Evolutionary conservation across 148 eudicot genomes (phyloP).

Genomic region (Beta vulgaris): DNA sequence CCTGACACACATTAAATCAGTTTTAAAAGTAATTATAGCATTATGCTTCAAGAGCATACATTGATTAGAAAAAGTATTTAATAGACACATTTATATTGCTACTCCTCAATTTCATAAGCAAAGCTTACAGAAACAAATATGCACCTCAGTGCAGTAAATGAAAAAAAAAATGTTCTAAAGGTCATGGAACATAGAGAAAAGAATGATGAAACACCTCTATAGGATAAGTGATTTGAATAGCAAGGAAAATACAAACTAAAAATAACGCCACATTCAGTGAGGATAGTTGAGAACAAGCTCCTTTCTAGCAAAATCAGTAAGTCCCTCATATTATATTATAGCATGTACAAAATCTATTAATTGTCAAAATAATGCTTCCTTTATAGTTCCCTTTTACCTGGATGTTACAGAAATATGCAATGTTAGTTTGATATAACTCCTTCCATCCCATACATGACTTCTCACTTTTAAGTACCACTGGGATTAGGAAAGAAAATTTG

Average conservation of each 20-base stretch:
- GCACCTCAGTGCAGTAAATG: neutral
- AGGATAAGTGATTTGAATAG: neutral
- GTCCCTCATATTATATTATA: neutral
- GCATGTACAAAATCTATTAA: neutral
- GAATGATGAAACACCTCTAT: neutral
- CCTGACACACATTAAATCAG: constrained; percentile 18
- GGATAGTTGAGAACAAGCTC: constrained; percentile 3
- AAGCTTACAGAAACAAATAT: neutral
- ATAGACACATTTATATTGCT: neutral
- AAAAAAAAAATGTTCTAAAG: neutral
- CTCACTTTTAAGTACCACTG: too few relatives aligned
- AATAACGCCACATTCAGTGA: neutral
- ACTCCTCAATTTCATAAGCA: neutral
- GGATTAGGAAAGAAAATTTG: too few relatives aligned
- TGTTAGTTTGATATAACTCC: too few relatives aligned
- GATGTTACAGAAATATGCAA: too few relatives aligned
- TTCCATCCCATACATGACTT: too few relatives aligned
- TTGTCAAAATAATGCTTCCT: neutral
- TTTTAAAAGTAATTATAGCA: constrained; percentile 12
- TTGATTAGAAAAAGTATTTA: neutral
- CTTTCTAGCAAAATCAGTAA: neutral
- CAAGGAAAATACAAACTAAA: neutral
- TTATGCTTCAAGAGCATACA: neutral
- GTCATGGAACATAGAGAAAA: neutral
- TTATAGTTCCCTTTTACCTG: too few relatives aligned